Evolutionary conservation across 2,329 filamentous ascomycete species (phyloP).

Genomic region (Sclerotinia trifoliorum): DNA sequence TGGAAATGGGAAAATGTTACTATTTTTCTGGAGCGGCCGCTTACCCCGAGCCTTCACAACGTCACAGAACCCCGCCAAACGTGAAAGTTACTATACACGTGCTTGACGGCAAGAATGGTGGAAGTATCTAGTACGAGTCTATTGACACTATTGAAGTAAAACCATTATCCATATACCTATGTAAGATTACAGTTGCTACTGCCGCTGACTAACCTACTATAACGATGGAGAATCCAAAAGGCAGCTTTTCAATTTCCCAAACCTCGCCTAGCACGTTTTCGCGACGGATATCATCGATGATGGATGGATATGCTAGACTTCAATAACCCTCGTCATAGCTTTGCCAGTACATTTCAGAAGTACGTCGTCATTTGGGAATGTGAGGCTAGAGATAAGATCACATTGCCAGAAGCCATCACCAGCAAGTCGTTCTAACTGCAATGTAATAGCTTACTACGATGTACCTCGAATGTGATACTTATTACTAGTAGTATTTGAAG

Average conservation of each 20-base stretch:
- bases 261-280: not conserved
- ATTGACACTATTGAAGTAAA: no score
- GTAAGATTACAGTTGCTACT: no score
- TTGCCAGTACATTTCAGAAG: not conserved
- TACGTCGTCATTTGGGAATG: not conserved
- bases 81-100: not conserved
- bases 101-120: not conserved
- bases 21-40: slow-evolving; percentile 11
- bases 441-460: not conserved
- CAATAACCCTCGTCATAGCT: not conserved
- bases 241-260: no score
- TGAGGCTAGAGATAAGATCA: not conserved
- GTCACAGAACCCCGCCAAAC: slow-evolving; percentile 3
- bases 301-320: not conserved
- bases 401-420: not conserved
- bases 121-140: no score
- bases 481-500: not conserved
- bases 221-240: no score
- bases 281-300: not conserved
- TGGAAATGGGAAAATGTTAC: not conserved
- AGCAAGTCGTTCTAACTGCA: not conserved
- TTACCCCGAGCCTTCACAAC: not conserved
- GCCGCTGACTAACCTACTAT: no score
- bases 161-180: no score
- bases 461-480: not conserved